Percentiles rank a stretch among this genome's conserved stretches.
Evolutionary conservation across 164 flowering plant genomes (phyloP).

Genomic region (Cinnamomum micranthum): DNA sequence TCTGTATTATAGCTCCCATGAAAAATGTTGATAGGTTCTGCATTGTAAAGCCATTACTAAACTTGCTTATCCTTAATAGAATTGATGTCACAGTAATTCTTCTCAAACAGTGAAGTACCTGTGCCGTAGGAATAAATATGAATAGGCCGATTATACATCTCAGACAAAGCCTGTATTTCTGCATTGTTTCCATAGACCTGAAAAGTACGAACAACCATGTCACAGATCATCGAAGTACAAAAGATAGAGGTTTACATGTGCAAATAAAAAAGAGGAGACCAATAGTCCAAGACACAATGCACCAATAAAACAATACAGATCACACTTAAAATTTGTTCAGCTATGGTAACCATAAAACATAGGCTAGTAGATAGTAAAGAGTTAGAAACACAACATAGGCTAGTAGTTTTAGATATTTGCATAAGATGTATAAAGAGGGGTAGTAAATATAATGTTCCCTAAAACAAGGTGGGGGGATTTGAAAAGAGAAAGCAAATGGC

Average conservation of each 20-base stretch:
- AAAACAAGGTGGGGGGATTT: too few relatives aligned
- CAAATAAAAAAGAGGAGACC: background rate
- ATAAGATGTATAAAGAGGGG: too few relatives aligned
- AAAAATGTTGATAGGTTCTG: slow-evolving; percentile 96
- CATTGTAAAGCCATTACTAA: slow-evolving; percentile 12
- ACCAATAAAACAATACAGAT: background rate
- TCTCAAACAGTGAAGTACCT: slow-evolving; percentile 39
- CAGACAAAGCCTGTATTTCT: slow-evolving; percentile 93
- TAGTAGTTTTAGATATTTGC: too few relatives aligned
- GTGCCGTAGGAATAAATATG: slow-evolving; percentile 93
- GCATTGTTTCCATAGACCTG: slow-evolving; percentile 99
- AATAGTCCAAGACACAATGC: too few relatives aligned
- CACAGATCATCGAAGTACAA: background rate
- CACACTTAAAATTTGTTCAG: background rate
- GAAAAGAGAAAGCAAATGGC: too few relatives aligned
- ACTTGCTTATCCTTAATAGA: background rate
- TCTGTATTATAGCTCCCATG: slow-evolving; percentile 92
- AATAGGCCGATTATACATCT: slow-evolving; percentile 96
- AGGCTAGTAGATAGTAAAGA: too few relatives aligned
- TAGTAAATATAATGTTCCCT: too few relatives aligned
- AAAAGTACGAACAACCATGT: background rate
- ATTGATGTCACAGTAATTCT: background rate
- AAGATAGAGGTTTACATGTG: background rate
- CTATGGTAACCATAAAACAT: background rate
- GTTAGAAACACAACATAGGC: too few relatives aligned